Base-by-base conservation (phyloP, 2,329 filamentous ascomycete species). In the Sporothrix mexicana region DNA sequence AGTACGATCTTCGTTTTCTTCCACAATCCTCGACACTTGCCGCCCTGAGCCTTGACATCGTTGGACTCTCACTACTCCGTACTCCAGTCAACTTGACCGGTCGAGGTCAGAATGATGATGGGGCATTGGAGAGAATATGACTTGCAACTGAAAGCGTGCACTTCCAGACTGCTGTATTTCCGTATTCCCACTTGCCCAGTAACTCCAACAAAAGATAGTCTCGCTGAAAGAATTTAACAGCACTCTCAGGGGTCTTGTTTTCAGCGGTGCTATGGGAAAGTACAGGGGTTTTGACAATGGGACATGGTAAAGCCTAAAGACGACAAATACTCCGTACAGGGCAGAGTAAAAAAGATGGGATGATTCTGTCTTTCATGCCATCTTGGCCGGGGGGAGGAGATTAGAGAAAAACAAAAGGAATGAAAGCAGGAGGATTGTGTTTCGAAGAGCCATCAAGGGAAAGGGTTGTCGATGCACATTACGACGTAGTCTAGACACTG, bases 171-270 rank as follows among this genome's bases (percentile, higher is more conserved):
- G 4, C 30, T 36, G 30, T 36, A 36, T 36, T 36, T 36, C 30
- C 30, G 30, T 4, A 3, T 36, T 36, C 30, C 30, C 30, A 36
- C 25, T 49, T 36, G 12, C 30, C 1, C n/a, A 36, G 12, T 10
- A 36, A 23, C 45, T 9, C 61, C 30, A 1, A 25, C 20, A 23
- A 59, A 23, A 25, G 55, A 59, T 66, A 45, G 61, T 68, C 25
- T 53, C 53, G 66, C 47, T 68, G 25, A 68, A 25, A 68, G 25
- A 55, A 68, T 68, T 68, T 68, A 20, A 53, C 64, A 68, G 47
- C 64, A 68, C 47, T 53, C 25, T 68, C 64, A 53, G 25, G 64
- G 47, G 64, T 15, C 7, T 12, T 2, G 17, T 12, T 36, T 15
- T 20, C 47, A 53, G 47, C 47, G 64, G 64, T 68, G 47, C 2